A percentile compares a stretch with the other conserved stretches of the same genome.
These are phyloP conservation scores for Eustoma russellianum DNA, from an alignment of 257 asterid species.

Conservation along the genomic window DNA sequence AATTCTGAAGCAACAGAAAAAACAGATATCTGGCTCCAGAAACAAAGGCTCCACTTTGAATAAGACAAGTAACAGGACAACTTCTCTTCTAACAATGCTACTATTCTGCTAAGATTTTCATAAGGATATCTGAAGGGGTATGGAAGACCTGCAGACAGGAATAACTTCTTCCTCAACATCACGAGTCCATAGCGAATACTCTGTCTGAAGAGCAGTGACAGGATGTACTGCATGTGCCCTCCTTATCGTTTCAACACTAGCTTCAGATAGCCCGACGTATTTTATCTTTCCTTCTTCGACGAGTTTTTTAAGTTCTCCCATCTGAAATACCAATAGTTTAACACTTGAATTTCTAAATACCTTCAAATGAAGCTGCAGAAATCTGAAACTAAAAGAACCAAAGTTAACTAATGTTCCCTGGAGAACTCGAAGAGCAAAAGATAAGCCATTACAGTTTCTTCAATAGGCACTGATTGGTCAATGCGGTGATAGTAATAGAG, in stretches of 20 bases:
- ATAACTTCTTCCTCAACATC: constrained; percentile 44
- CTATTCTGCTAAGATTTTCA: background rate
- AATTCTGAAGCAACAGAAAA: background rate
- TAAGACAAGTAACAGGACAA: background rate
- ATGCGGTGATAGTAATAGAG: constrained; percentile 50
- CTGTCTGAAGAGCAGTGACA: constrained; percentile 51
- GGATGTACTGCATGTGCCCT: constrained; percentile 66
- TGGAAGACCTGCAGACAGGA: constrained; percentile 21
- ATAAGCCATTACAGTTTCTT: constrained; percentile 40
- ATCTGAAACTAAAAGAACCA: background rate
- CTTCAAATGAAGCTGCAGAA: background rate
- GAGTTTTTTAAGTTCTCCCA: constrained; percentile 44
- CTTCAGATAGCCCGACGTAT: constrained; percentile 64
- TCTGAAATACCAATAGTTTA: constrained; percentile 17
- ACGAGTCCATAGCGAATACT: constrained; percentile 59
- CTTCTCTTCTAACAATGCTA: background rate
- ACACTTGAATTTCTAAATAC: background rate
- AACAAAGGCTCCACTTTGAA: no score
- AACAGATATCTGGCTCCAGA: background rate
- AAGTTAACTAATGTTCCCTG: background rate
- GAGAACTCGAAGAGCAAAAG: background rate
- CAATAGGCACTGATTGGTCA: constrained; percentile 49
- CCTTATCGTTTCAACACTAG: constrained; percentile 44
- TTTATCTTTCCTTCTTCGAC: constrained; percentile 57
- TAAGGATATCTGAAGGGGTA: background rate